Base-by-base conservation (phyloP, 352 stramenopile species). In the Aphanomyces invadans region DNA sequence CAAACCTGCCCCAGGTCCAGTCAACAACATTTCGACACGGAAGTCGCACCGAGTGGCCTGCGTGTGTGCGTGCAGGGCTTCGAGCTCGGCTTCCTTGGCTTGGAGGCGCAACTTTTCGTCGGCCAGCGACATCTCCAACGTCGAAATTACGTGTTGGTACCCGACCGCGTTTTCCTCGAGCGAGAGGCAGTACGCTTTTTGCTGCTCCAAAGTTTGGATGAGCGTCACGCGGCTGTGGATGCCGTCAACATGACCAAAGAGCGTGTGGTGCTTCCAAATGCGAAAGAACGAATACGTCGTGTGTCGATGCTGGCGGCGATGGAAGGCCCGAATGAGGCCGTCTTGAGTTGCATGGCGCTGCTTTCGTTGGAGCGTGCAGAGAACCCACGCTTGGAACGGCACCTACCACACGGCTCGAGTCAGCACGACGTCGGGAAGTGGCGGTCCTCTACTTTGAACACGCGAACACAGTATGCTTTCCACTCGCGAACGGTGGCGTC, bases 241-340 rank as follows among this genome's bases (percentile, higher is more conserved):
- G 1, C 77, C 73, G 48, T 92, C 80, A 51, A 88, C 76, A 32
- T 76, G 81, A 0, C 83, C 83, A 64, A 90, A 92, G 12, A 89
- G 66, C 19, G 82, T 70, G 29, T 89, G 81, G 65, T 90, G 83
- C 57, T 90, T 88, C 83, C 83, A 92, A 11, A 92, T 62, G 0
- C 81, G 79, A 25, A 92, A 92, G 72, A 92, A 89, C 52, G 73
- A 76, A 70, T 90, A 92, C 75, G 88, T 88, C 32, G 64, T 80
- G 28, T 90, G 79, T 2, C 81, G 78, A 2, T 76, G 69, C 33
- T 83, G 74, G 4, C 83, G 73, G 0, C 81, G 78, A 53, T 86
- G 73, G 69, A 88, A 92, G 17, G 83, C 83, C 0, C 81, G 66
- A 31, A 82, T 90, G 49, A 92, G 83, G 38, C 70, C 80, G 48